Evolutionary conservation across 805 yeast genomes (phyloP).

Genomic region (Teunomyces barrocoloradensis): DNA sequence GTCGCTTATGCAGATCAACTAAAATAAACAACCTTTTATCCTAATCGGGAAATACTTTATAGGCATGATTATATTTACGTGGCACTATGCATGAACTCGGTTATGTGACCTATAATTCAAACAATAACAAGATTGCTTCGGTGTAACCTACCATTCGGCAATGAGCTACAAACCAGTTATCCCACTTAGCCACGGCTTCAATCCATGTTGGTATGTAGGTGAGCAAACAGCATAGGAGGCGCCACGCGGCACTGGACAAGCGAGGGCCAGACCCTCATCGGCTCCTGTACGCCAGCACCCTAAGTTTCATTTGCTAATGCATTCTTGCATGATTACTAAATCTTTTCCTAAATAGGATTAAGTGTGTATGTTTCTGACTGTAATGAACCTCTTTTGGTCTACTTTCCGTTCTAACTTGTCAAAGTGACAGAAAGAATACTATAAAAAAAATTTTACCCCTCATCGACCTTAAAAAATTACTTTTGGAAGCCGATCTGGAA

Average conservation of each 20-base stretch:
- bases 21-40: neutral
- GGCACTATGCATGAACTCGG: neutral
- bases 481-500: neutral
- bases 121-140: neutral
- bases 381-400: neutral
- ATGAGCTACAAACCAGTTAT: neutral
- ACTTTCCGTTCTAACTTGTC: neutral
- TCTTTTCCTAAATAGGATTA: neutral
- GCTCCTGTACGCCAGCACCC: neutral
- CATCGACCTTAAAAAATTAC: neutral
- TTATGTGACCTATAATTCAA: no score
- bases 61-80: neutral
- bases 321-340: neutral
- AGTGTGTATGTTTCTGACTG: neutral
- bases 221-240: neutral
- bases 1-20: neutral
- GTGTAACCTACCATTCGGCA: neutral
- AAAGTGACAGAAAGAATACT: neutral
- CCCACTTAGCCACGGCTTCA: neutral
- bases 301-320: neutral
- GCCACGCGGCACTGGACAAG: neutral
- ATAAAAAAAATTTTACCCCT: neutral
- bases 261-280: neutral
- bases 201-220: neutral
- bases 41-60: neutral